phyloP scores from a whole-genome alignment of 139 green algal species.

The Ettlia oleoabundans region DNA sequence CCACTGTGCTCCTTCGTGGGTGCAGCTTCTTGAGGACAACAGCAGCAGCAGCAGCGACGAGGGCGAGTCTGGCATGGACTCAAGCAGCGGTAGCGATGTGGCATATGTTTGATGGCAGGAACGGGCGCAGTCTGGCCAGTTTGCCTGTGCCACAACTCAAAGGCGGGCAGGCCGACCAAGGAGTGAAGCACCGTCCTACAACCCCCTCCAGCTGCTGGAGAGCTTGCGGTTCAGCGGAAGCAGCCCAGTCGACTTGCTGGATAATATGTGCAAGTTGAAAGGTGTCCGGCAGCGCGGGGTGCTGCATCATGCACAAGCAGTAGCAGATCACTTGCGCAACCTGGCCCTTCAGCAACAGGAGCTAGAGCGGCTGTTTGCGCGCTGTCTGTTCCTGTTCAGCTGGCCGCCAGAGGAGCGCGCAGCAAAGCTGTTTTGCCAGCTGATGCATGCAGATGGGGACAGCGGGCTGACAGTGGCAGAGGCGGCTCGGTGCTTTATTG shows the following conservation, averaged over 20 bases:
- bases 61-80: no score
- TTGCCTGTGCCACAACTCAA: no score
- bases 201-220: not conserved
- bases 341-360: not conserved
- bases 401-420: not conserved
- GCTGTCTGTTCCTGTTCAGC: slow-evolving; percentile 2
- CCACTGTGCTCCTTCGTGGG: no score
- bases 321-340: not conserved
- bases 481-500: not conserved
- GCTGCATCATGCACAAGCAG: not conserved
- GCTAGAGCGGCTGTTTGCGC: not conserved
- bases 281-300: not conserved
- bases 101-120: not conserved
- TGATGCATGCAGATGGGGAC: not conserved
- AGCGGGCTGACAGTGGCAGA: not conserved
- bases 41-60: no score
- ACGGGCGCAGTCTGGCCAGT: not conserved
- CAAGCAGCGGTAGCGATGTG: not conserved
- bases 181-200: not conserved
- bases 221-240: not conserved
- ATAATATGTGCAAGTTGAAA: not conserved
- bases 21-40: no score
- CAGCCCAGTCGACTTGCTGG: not conserved
- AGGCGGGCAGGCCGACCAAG: not conserved
- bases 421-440: slow-evolving; percentile 7